Base-by-base conservation (phyloP, 164 flowering plant genomes). In the Tinospora cordifolia region DNA sequence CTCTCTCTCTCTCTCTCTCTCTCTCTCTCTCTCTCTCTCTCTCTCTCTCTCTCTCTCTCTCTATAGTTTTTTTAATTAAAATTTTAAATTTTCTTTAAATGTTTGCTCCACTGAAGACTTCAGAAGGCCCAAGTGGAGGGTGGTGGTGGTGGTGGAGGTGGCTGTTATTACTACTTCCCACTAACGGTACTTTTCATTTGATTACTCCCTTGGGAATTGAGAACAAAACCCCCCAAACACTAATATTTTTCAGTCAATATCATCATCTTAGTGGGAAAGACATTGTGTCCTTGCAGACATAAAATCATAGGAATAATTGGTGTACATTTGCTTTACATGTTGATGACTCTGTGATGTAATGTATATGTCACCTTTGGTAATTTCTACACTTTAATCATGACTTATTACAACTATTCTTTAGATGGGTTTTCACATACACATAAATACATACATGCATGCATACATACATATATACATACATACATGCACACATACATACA, bases 121-220 rank as follows among this genome's bases (percentile, higher is more conserved):
- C 64, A 36, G n/a, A 69, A 27, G 25, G 22, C 14, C 22, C 2
- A 26, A 63, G n/a, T 64, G 66, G n/a, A 10, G 14, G 3, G n/a
- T 34, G 39, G 39, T 17, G 66, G n/a, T 64, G 5, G 22, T 3
- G 58, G 62, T 71, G 41, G 65, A 25, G 58, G 41, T 51, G 17
- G 59, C 64, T 30, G 69, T 66, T 65, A 70, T 70, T 62, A 62
- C 58, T 27, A 70, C 72, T 70, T 27, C 66, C 72, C 72, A 70
- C 72, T 62, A 51, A 68, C 19, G 27, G 21, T 38, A 59, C 63
- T 69, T 59, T 58, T 40, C 26, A 39, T 60, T 40, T 59, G 47
- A 39, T 51, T 21, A 60, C 26, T 57, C 24, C 60, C 40, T 51
- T 54, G 60, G 60, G 60, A 54, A n/a, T 54, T 54, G 60, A 54